Evolutionary conservation across 768 basidiomycete species (phyloP).

Genomic region (Suillus plorans): DNA sequence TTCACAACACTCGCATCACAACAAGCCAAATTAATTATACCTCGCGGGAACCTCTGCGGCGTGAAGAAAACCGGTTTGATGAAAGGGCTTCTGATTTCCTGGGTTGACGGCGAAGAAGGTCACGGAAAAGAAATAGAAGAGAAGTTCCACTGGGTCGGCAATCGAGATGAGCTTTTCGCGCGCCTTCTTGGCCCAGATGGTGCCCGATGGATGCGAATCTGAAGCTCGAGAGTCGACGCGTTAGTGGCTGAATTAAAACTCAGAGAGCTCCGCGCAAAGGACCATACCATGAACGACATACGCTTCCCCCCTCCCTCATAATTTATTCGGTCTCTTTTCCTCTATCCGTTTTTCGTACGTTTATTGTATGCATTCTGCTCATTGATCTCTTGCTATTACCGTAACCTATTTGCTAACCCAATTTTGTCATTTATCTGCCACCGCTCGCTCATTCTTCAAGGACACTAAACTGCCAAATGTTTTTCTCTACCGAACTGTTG

Average conservation of each 20-base stretch:
- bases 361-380: neutral
- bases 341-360: conserved; percentile 5
- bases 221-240: conserved; percentile 15
- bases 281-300: neutral
- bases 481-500: conserved; percentile 82
- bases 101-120: conserved; percentile 33
- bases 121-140: conserved; percentile 44
- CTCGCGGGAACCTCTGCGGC: conserved; percentile 45
- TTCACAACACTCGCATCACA: conserved; percentile 56
- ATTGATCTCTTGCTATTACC: conserved; percentile 7
- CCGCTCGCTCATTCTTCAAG: neutral
- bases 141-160: conserved; percentile 58
- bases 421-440: neutral
- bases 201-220: conserved; percentile 49
- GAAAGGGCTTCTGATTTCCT: conserved; percentile 52
- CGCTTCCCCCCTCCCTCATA: conserved; percentile 5
- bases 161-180: conserved; percentile 66
- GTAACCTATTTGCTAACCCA: conserved; percentile 5
- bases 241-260: conserved; percentile 10
- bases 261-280: conserved; percentile 8
- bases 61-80: conserved; percentile 58
- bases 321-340: conserved; percentile 5
- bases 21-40: conserved; percentile 45
- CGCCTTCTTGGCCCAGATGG: conserved; percentile 54
- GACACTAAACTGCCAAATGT: conserved; percentile 49